Evolutionary conservation across 192 early-diverging fungal genomes (phyloP).

Genomic region (Podila horticola): DNA sequence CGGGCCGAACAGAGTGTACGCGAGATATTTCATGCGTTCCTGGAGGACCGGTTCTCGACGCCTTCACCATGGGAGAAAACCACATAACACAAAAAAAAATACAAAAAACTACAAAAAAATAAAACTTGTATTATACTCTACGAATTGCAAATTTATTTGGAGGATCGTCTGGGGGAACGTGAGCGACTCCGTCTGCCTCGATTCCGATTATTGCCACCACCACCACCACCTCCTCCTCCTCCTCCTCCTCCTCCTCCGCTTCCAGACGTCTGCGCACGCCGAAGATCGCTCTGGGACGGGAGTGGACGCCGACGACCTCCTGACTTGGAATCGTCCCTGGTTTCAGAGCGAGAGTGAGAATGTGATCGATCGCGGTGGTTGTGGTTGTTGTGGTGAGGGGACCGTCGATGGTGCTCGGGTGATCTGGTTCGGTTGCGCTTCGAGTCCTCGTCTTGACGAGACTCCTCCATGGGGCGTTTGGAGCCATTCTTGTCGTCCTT

Average conservation of each 20-base stretch:
- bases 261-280: conserved; percentile 3
- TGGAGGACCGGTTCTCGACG: conserved; percentile 24
- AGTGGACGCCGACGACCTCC: conserved; percentile 10
- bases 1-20: background rate
- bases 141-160: too few relatives aligned
- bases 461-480: background rate
- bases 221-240: conserved; percentile 13
- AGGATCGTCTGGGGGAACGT: too few relatives aligned
- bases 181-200: background rate
- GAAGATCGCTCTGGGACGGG: conserved; percentile 17
- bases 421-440: background rate
- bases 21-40: conserved; percentile 14
- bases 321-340: background rate
- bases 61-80: conserved; percentile 42
- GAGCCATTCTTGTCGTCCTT: background rate
- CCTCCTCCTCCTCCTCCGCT: conserved; percentile 4
- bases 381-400: background rate
- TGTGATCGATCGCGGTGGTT: background rate
- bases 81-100: background rate
- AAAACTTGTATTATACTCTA: background rate
- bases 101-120: background rate
- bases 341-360: conserved; percentile 11
- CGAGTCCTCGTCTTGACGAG: background rate
- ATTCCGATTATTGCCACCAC: conserved; percentile 5
- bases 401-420: background rate